Conservation (phyloP, 306 rosid species). For the Prunus campanulata region DNA sequence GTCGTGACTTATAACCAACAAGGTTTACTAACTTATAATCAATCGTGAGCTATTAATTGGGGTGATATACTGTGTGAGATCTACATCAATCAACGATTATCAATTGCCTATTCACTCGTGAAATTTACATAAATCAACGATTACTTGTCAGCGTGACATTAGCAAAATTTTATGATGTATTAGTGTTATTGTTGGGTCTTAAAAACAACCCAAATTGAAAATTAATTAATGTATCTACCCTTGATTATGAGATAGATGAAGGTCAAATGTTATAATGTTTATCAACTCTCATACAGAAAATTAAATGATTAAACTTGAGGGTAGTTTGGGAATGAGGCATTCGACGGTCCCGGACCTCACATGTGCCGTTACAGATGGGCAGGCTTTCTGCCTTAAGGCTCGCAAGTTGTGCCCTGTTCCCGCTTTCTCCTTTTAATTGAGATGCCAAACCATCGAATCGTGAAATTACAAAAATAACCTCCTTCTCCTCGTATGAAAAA, state of each 20-base stretch:
- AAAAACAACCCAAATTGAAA: too few species aligned
- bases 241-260: background rate
- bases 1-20: too few species aligned
- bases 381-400: constrained; percentile 63
- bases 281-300: background rate
- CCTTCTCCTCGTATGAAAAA: background rate
- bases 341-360: constrained; percentile 52
- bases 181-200: background rate
- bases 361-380: constrained; percentile 76
- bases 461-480: constrained; percentile 35
- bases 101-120: background rate
- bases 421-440: constrained; percentile 40
- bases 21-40: too few species aligned
- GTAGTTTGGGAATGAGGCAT: constrained; percentile 24
- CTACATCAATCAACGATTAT: too few species aligned
- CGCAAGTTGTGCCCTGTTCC: constrained; percentile 50
- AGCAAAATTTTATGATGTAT: background rate
- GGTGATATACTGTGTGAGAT: accelerated
- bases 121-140: background rate
- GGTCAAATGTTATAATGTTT: background rate
- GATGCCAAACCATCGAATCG: constrained; percentile 10
- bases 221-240: background rate
- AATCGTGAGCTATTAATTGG: too few species aligned
- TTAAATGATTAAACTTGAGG: constrained; percentile 16
- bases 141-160: too few species aligned